phyloP scores from a whole-genome alignment of 1,284 basidiomycete species.

The Dichomitus squalens region DNA sequence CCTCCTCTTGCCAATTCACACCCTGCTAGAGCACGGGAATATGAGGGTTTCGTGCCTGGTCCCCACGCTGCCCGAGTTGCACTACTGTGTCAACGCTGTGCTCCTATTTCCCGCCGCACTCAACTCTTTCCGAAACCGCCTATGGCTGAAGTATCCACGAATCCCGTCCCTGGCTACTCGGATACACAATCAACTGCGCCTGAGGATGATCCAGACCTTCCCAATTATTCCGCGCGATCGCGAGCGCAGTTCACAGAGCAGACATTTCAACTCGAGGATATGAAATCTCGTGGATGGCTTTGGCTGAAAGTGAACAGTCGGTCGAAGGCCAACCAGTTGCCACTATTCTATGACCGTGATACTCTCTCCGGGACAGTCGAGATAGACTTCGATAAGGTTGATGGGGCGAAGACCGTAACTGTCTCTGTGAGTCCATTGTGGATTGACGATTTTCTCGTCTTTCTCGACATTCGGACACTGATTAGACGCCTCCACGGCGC shows the following conservation, averaged over 20 bases:
- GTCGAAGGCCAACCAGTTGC: slow-evolving; percentile 31
- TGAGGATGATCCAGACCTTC: slow-evolving; percentile 10
- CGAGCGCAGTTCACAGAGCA: slow-evolving; percentile 30
- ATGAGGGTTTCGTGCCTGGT: neutral
- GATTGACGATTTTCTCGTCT: neutral
- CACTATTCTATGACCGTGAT: slow-evolving; percentile 34
- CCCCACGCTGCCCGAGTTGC: neutral
- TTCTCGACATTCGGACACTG: neutral
- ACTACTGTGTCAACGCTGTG: neutral
- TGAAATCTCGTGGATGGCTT: slow-evolving; percentile 39
- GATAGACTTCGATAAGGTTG: slow-evolving; percentile 33
- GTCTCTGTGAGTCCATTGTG: slow-evolving; percentile 30
- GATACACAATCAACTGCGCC: neutral
- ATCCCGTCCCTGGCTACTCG: neutral
- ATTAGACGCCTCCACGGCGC: neutral
- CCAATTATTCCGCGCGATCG: slow-evolving; percentile 14
- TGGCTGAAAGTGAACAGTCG: slow-evolving; percentile 34
- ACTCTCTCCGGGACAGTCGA: slow-evolving; percentile 33
- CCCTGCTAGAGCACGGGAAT: neutral
- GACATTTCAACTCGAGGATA: slow-evolving; percentile 40
- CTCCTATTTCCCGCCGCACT: neutral
- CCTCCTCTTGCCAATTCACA: neutral
- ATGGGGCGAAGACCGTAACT: slow-evolving; percentile 32
- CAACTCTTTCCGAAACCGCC: neutral
- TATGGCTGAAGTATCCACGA: neutral